Evolutionary conservation across 2,329 filamentous ascomycete species (phyloP).

Genomic region (Ophiostoma pallidulum): DNA sequence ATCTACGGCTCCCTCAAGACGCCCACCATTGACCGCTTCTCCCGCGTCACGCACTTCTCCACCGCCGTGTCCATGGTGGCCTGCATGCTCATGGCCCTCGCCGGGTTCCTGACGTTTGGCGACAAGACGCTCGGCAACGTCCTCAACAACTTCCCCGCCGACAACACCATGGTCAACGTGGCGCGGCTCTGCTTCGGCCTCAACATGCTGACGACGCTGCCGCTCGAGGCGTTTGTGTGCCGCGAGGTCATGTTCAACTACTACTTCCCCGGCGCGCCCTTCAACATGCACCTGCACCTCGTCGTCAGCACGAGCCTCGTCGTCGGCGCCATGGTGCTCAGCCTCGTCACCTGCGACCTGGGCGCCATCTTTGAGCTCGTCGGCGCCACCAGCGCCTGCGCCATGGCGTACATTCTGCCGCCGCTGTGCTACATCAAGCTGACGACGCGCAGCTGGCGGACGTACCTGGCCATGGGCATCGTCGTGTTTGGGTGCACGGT

Average conservation of each 20-base stretch:
- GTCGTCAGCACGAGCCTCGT: conserved; percentile 79
- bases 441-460: conserved; percentile 65
- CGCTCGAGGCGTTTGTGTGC: conserved; percentile 95
- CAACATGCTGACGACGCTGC: conserved; percentile 97
- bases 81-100: conserved; percentile 78
- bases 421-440: conserved; percentile 93
- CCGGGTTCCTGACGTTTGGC: conserved; percentile 88
- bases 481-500: conserved; percentile 72
- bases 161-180: conserved; percentile 90
- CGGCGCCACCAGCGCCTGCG: conserved; percentile 87
- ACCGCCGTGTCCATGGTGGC: conserved; percentile 85
- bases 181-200: conserved; percentile 91
- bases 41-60: conserved; percentile 86
- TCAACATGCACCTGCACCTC: conserved; percentile 75
- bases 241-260: conserved; percentile 93
- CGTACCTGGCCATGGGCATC: conserved; percentile 59
- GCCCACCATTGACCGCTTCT: conserved; percentile 91
- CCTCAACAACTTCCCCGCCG: conserved; percentile 88
- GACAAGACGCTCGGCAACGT: conserved; percentile 90
- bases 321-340: conserved; percentile 64
- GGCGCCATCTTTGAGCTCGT: conserved; percentile 94
- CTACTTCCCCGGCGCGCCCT: conserved; percentile 57
- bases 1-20: conserved; percentile 94
- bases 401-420: conserved; percentile 88
- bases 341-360: conserved; percentile 82